Evolutionary conservation across 2,329 filamentous ascomycete species (phyloP), one percentile per base, ranked within the genome.

Genomic region (Talaromyces verruculosus): DNA sequence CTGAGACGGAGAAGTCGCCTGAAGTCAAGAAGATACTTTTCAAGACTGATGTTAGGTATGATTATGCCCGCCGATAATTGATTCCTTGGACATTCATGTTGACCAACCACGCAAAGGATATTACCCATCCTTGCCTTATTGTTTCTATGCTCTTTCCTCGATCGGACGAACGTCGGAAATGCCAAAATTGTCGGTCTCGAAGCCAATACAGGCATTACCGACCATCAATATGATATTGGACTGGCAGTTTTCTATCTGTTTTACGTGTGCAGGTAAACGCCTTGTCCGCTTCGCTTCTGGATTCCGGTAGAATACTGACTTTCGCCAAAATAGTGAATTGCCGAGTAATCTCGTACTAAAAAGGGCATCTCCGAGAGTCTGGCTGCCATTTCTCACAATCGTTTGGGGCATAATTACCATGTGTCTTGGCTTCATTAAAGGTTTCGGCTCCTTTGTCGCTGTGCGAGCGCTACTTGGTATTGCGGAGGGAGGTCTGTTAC

Each of bases 131-230:
- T 91, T n/a, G 84, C 87, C 0, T 71, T 90, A 0, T 78, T 91
- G 1, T 89, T 89, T 69, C 80, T 90, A 10, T 89, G 86, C 76
- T 89, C 87, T 0, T 85, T 86, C 68, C 80, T 86, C 64, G 89
- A 91, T 75, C 84, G 89, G 49, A 90, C 88, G n/a, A 91, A 91
- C 72, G 87, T 91, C 43, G 89, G 89, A 43, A 91, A 91, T 71
- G 89, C 88, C 28, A 87, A 87, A 67, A 86, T 91, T 8, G 82
- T 89, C 61, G 85, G 86, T 0, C 80, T 91, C 15, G 85, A 89
- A 69, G 69, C 78, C 0, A 85, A 88, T 70, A 74, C 89, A 1
- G 73, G 78, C 53, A 86, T 91, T 68, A 84, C 78, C 5, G 85
- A 88, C 65, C 77, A 82, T 64, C 86, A 91, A 72, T 91, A 90